phyloP scores from a whole-genome alignment of 495 filamentous ascomycete species.

The Aspergillus homomorphus region DNA sequence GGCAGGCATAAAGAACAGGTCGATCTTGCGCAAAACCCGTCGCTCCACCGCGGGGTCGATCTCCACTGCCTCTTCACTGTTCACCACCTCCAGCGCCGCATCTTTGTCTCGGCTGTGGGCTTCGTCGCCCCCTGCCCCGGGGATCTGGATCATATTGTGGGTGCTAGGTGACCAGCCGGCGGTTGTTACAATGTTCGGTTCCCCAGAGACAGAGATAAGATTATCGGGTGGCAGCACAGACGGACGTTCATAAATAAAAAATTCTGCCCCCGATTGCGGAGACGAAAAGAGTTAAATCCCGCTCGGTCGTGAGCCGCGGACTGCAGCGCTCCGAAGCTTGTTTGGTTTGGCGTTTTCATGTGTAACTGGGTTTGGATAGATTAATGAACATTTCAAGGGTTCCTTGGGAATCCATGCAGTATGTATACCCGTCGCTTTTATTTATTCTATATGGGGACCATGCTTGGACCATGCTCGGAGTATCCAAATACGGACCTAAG shows the following conservation, averaged over 20 bases:
- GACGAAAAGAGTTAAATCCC: background rate
- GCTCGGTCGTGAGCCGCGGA: background rate
- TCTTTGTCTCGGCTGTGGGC: conserved; percentile 36
- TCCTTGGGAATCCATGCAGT: too few relatives aligned
- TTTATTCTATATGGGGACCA: too few relatives aligned
- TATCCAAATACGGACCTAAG: too few relatives aligned
- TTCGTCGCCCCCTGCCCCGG: conserved; percentile 14
- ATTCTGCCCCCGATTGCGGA: background rate
- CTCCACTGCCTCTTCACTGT: conserved; percentile 45
- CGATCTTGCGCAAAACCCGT: conserved; percentile 67
- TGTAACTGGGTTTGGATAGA: background rate
- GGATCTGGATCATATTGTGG: conserved; percentile 23
- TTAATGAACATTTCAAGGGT: too few relatives aligned
- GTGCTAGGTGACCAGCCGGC: too few relatives aligned
- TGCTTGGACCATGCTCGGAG: too few relatives aligned
- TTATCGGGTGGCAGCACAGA: too few relatives aligned
- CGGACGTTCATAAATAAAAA: background rate
- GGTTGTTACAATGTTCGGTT: too few relatives aligned
- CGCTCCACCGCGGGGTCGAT: conserved; percentile 52
- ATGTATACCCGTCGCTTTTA: too few relatives aligned
- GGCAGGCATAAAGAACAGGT: conserved; percentile 64
- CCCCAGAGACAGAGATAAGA: too few relatives aligned
- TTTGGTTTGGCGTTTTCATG: background rate
- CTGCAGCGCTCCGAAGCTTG: background rate
- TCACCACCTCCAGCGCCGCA: conserved; percentile 37